Evolutionary conservation across 768 basidiomycete genomes (phyloP).

Genomic region (Amanita pallidorosea): DNA sequence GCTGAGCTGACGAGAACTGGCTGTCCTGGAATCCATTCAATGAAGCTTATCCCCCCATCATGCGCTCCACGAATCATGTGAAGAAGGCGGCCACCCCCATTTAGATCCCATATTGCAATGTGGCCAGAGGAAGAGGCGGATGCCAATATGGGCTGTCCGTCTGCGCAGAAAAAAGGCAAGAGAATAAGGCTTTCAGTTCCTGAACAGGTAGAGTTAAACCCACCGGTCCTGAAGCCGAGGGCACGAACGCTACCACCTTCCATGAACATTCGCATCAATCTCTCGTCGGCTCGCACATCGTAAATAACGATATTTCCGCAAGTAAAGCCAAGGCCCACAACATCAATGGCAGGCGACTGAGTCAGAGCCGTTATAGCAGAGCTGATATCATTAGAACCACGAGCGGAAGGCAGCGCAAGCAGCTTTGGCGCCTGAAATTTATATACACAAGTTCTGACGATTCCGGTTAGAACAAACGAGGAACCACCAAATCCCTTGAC

Average conservation of each 20-base stretch:
- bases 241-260: conserved; percentile 73
- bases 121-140: conserved; percentile 82
- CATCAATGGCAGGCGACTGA: conserved; percentile 94
- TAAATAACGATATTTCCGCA: conserved; percentile 84
- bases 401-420: conserved; percentile 25
- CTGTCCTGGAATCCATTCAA: conserved; percentile 92
- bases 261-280: conserved; percentile 83
- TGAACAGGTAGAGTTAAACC: conserved; percentile 6
- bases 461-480: not conserved
- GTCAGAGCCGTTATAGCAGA: conserved; percentile 65
- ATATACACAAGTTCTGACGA: conserved; percentile 70
- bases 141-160: conserved; percentile 82
- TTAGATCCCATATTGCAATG: conserved; percentile 90
- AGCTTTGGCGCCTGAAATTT: conserved; percentile 53
- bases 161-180: conserved; percentile 24
- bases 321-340: conserved; percentile 85
- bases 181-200: not conserved
- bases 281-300: conserved; percentile 85
- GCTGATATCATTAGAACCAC: conserved; percentile 15
- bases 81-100: conserved; percentile 67
- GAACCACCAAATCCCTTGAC: conserved; percentile 12
- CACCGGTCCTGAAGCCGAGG: conserved; percentile 81
- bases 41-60: conserved; percentile 68
- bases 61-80: conserved; percentile 87
- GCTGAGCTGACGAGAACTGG: conserved; percentile 84